Evolutionary conservation across 345 rosid genomes (phyloP), one percentile per base, ranked within the genome.

Genomic region (Brassica nigra): DNA sequence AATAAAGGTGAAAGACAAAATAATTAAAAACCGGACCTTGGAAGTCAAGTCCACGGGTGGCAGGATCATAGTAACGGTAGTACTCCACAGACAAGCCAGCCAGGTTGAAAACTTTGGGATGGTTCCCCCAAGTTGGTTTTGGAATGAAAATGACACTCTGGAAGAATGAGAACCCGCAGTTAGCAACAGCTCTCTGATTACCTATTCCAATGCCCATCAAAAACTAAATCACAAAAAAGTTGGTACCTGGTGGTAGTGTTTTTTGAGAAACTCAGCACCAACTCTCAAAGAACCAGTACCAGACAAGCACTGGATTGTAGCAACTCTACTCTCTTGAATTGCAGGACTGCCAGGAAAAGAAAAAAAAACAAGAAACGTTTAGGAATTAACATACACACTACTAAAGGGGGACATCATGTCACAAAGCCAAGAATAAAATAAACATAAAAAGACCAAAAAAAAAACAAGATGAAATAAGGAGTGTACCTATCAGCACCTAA

Each of bases 111-210:
- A 95, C 67, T 77, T 93, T 93, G 3, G 97, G 91, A 84, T 95
- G 99, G 85, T 95, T 95, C 74, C 98, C 98, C 99, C 99, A 95
- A 34, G 99, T 95, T 71, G 98, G 99, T 70, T 83, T 87, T 44
- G 99, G 98, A 80, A 93, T 95, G 87, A 85, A 93, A 75, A 95
- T 91, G 9, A 85, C 89, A 71, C 70, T 86, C 99, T 95, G 94
- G 71, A 75, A 81, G 36, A 68, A 76, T 27, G 75, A 77, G 76
- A 75, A 37, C 10, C 52, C 8, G 4, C 57, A 58, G 74, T 87
- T 27, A 82, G 65, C 29, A n/a, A 54, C 61, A 18, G 3, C 29
- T 58, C 31, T 62, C 65, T 57, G 65, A 44, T 11, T 5, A 39
- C n/a, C 4, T 14, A 69, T 62, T 12, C 14, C 44, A 44, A 54